A percentile compares a stretch with the other conserved stretches of the same genome.
Evolutionary conservation across 2,329 filamentous ascomycete genomes (phyloP).

Genomic region (Diaporthe helianthi): DNA sequence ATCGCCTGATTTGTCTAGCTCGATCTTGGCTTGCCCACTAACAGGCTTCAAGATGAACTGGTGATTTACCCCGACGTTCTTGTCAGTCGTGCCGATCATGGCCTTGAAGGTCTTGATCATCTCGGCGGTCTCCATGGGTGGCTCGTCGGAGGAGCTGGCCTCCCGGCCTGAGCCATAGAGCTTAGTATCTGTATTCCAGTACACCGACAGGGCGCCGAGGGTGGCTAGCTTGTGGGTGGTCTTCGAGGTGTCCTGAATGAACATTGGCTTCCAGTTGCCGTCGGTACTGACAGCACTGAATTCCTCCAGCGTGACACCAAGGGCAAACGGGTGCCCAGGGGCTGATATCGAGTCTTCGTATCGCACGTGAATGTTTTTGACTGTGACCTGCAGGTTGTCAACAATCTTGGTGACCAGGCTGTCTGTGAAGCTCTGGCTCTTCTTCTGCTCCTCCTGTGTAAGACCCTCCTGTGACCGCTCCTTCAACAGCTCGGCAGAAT

Average conservation of each 20-base stretch:
- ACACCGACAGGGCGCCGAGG: constrained; percentile 86
- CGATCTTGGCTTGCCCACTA: constrained; percentile 91
- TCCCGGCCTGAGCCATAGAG: constrained; percentile 85
- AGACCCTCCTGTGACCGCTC: constrained; percentile 92
- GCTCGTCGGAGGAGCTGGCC: constrained; percentile 63
- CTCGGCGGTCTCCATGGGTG: constrained; percentile 74
- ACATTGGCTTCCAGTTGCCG: constrained; percentile 92
- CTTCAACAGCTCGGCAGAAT: constrained; percentile 93
- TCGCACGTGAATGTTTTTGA: constrained; percentile 98
- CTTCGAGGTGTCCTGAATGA: constrained; percentile 84
- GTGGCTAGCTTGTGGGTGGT: constrained; percentile 94
- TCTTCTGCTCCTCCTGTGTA: constrained; percentile 93
- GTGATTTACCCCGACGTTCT: constrained; percentile 57
- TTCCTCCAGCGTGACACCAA: constrained; percentile 91
- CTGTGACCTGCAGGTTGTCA: constrained; percentile 95
- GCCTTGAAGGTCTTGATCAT: constrained; percentile 78
- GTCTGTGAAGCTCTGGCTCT: constrained; percentile 96
- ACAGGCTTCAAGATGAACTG: constrained; percentile 98
- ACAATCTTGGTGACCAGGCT: constrained; percentile 96
- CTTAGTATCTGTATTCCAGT: constrained; percentile 96
- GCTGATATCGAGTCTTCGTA: constrained; percentile 98
- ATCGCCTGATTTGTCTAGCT: constrained; percentile 91
- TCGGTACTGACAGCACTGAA: constrained; percentile 98
- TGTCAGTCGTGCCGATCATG: constrained; percentile 72
- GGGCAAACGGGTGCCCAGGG: constrained; percentile 91